Percentiles rank a stretch among this genome's conserved stretches.
Conservation (phyloP, 441 rosid species). For the Populus hybrid region DNA sequence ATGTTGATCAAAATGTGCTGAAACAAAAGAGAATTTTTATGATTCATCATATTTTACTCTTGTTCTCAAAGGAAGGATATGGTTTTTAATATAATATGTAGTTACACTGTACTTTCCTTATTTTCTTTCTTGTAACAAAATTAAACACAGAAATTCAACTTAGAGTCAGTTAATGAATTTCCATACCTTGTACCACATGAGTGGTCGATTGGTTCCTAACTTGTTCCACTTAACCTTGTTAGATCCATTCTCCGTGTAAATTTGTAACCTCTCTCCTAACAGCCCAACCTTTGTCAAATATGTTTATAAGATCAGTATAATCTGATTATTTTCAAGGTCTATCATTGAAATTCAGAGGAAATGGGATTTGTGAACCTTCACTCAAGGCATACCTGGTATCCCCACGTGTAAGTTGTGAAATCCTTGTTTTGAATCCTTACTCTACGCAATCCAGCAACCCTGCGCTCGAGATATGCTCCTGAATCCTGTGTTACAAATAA, state of each 20-base stretch:
- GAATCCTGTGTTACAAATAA: constrained; percentile 42
- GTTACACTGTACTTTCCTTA: neutral
- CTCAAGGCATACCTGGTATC: constrained; percentile 53
- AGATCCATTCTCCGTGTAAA: constrained; percentile 41
- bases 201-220: constrained; percentile 32
- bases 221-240: constrained; percentile 43
- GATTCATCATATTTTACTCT: neutral
- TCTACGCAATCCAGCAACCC: constrained; percentile 44
- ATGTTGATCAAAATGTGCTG: neutral
- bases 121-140: neutral
- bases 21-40: neutral
- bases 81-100: neutral
- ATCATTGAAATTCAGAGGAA: neutral
- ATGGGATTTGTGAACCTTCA: neutral
- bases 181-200: constrained; percentile 76
- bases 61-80: neutral
- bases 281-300: constrained; percentile 54
- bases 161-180: constrained; percentile 11
- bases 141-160: neutral
- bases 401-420: constrained; percentile 49
- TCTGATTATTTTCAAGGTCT: neutral
- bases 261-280: constrained; percentile 45
- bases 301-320: neutral
- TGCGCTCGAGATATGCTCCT: constrained; percentile 66
- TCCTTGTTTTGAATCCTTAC: constrained; percentile 40